phyloP scores from a whole-genome alignment of 768 basidiomycete genomes.

The Piloderma croceum region DNA sequence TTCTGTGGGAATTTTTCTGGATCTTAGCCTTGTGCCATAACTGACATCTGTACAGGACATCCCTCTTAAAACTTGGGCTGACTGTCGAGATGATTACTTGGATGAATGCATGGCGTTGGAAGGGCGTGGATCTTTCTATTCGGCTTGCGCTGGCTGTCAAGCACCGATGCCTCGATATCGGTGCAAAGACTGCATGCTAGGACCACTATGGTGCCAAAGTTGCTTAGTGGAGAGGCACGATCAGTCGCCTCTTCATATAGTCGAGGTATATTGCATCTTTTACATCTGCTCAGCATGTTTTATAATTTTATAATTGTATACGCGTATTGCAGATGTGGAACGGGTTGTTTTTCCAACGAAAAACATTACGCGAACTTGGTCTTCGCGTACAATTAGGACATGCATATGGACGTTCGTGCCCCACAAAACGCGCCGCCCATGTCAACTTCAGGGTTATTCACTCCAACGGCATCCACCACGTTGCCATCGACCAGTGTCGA shows the following conservation, averaged over 20 bases:
- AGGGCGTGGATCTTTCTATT: constrained; percentile 10
- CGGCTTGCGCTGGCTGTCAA: background rate
- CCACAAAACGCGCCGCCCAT: constrained; percentile 1
- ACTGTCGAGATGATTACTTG: constrained; percentile 11
- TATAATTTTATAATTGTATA: background rate
- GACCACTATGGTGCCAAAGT: constrained; percentile 3
- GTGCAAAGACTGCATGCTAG: background rate
- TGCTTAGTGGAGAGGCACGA: constrained; percentile 13
- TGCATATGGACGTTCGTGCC: constrained; percentile 6
- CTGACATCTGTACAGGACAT: constrained; percentile 11
- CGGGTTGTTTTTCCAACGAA: constrained; percentile 10
- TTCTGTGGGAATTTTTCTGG: constrained; percentile 7
- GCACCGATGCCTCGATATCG: too few species aligned
- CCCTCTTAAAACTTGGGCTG: constrained; percentile 12
- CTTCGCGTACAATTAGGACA: constrained; percentile 19
- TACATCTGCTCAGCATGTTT: too few species aligned
- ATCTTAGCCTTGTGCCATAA: background rate
- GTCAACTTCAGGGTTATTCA: constrained; percentile 18
- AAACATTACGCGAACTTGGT: constrained; percentile 4
- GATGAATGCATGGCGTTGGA: constrained; percentile 11
- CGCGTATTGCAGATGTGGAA: constrained; percentile 14
- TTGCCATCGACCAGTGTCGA: constrained; percentile 17
- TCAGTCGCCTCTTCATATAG: constrained; percentile 12
- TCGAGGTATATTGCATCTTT: constrained; percentile 12
- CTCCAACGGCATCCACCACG: constrained; percentile 16